Evolutionary conservation across 495 filamentous ascomycete species (phyloP).

Genomic region (Annulohypoxylon maeteangense): DNA sequence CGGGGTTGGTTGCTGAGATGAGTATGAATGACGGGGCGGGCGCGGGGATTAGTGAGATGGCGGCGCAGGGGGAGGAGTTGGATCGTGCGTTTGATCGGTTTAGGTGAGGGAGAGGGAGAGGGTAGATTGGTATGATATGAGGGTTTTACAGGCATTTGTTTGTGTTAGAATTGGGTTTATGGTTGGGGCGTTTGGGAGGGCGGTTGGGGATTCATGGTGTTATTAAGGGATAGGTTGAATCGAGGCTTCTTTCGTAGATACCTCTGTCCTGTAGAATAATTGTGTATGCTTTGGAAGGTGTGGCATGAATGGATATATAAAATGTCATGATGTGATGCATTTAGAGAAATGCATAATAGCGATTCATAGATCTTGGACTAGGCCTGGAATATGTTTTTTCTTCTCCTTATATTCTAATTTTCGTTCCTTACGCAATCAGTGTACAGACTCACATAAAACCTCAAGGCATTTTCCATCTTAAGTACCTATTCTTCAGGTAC

Average conservation of each 20-base stretch:
- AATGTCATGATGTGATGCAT: background rate
- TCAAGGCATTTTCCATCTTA: background rate
- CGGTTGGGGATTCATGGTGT: background rate
- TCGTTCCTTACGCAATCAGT: no score
- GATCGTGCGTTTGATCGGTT: conserved; percentile 87
- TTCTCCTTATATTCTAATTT: background rate
- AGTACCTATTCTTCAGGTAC: background rate
- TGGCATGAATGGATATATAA: background rate
- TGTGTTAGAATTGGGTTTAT: conserved; percentile 17
- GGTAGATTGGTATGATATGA: background rate
- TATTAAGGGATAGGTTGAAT: background rate
- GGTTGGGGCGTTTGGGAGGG: conserved; percentile 18
- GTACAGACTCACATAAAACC: no score
- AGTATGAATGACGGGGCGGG: conserved; percentile 46
- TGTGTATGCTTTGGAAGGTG: background rate
- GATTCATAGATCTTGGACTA: background rate
- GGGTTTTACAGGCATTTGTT: no score
- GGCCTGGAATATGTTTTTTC: background rate
- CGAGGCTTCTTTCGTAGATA: background rate
- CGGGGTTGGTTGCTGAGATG: conserved; percentile 43
- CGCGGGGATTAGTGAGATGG: conserved; percentile 53
- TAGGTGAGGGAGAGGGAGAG: background rate
- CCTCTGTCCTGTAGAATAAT: background rate
- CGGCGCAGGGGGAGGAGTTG: conserved; percentile 77
- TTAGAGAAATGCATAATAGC: background rate